Evolutionary conservation across 1,284 basidiomycete species (phyloP), one percentile per base, ranked within the genome.

Genomic region (Wallemia hederae): DNA sequence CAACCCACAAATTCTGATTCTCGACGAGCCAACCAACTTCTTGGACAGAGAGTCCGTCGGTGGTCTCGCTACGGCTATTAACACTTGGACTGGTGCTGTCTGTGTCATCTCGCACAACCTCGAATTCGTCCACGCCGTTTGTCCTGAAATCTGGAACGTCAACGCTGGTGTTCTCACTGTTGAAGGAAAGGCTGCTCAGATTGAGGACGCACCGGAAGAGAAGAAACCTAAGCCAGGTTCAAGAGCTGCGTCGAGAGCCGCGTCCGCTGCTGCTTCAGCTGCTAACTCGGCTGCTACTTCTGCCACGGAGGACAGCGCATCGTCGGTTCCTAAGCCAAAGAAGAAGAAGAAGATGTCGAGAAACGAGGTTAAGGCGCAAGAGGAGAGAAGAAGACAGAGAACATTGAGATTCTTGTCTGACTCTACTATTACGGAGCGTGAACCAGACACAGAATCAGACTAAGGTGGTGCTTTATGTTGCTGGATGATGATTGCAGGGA

Each of bases 1-100:
- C 72, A 88, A 89, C 68, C 86, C 86, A 33, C 87, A 89, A 75
- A 82, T 85, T 62, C 65, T 71, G 19, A 70, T 70, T 67, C 67
- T 88, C 49, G 86, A 90, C 69, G 87, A 96, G 72, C 92, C 92
- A 31, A 96, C 88, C 69, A 98, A 98, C 75, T 98, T 97, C 76
- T 79, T 92, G 75, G 89, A 89, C 70, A 78, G 83, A 63, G 83
- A 86, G 69, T 83, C 88, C 15, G 74, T 91, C 24, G 88, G 91
- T 66, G 92, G 94, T 65, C 76, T 98, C 34, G 90, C 92, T 39
- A 83, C 92, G 49, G 92, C 94, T 29, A 97, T 98, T 72, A 82
- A 82, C 66, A 88, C 96, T 67, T 98, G 91, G 91, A 81, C 80
- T 62, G 91, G 91, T 64, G 92, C 90, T 39, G 89, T 97, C 60